A percentile compares a stretch with the other conserved stretches of the same genome.
Conservation (phyloP, 1,139 yeast species). For the Geotrichum histeridarum region DNA sequence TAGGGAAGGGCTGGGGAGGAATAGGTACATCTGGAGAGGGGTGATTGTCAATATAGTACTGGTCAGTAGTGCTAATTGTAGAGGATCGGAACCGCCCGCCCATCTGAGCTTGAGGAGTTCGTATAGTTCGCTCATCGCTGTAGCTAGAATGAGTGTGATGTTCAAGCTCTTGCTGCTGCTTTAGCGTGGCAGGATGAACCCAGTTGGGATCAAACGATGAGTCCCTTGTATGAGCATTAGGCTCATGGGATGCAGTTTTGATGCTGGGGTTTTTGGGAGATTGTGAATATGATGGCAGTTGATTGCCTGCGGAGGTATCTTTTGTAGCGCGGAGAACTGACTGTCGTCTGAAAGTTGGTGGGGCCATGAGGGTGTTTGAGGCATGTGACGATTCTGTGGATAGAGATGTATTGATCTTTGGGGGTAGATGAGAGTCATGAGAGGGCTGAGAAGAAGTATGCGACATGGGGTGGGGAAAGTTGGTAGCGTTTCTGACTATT, state of each 20-base stretch:
- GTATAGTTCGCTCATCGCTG: neutral
- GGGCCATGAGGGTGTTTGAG: conserved; percentile 8
- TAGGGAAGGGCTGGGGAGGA: neutral
- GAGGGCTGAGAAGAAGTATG: neutral
- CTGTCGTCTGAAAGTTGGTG: conserved; percentile 17
- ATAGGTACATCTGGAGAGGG: conserved; percentile 11
- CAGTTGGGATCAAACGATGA: conserved; percentile 31
- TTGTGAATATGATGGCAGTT: neutral
- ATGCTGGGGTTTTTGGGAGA: neutral
- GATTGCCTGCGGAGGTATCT: conserved; percentile 5
- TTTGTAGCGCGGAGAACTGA: conserved; percentile 13
- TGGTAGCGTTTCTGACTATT: conserved; percentile 13
- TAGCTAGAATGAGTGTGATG: neutral
- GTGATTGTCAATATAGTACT: conserved; percentile 9
- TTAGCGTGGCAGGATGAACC: conserved; percentile 24
- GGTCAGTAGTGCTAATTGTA: conserved; percentile 18
- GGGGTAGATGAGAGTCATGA: conserved; percentile 3
- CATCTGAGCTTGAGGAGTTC: conserved; percentile 13
- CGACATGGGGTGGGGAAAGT: conserved; percentile 4
- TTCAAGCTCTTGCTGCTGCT: conserved; percentile 6
- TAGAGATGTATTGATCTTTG: neutral
- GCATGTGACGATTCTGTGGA: conserved; percentile 5
- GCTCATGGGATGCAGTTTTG: neutral
- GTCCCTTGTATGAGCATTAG: conserved; percentile 18
- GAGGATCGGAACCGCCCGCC: conserved; percentile 16